Conservation (phyloP, 169 alveolate genomes). For the Plasmodium cynomolgi region DNA sequence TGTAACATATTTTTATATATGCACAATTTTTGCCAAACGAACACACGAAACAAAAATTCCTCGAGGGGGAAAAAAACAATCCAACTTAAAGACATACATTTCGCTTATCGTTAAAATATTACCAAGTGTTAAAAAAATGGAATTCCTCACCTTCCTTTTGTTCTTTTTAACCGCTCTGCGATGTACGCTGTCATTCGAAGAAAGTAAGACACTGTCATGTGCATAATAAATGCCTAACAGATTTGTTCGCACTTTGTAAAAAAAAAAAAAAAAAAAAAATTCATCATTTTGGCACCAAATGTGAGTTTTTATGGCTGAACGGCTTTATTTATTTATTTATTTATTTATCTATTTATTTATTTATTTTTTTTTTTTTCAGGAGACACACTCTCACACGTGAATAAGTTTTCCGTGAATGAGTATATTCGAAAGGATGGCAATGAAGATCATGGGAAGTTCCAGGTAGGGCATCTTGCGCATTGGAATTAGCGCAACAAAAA, state of each 20-base stretch:
- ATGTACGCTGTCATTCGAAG: conserved; percentile 15
- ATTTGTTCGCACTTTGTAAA: not conserved
- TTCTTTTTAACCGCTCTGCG: conserved; percentile 18
- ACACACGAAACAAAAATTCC: not conserved
- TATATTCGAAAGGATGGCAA: conserved; percentile 9
- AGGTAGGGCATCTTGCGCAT: conserved; percentile 3
- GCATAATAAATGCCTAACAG: not conserved
- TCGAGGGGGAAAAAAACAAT: not conserved
- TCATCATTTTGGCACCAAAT: not conserved
- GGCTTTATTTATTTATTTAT: not conserved
- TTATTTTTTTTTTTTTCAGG: conserved; percentile 18
- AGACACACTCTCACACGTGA: not conserved
- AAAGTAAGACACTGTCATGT: conserved; percentile 23
- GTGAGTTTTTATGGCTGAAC: not conserved
- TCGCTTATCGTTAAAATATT: not conserved
- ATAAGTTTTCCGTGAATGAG: conserved; percentile 9
- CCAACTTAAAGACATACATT: not conserved
- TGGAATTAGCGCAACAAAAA: not conserved
- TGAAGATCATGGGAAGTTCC: conserved; percentile 1
- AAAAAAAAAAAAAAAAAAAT: conserved; percentile 7
- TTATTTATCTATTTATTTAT: not conserved
- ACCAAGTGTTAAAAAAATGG: conserved; percentile 22
- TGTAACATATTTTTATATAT: not conserved
- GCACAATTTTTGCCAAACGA: not conserved
- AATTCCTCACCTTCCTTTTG: not conserved